A percentile compares a stretch with the other conserved stretches of the same genome.
These are phyloP conservation scores for Drechslerella dactyloides DNA, from an alignment of 2,329 filamentous ascomycete species.

Conservation along the genomic window DNA sequence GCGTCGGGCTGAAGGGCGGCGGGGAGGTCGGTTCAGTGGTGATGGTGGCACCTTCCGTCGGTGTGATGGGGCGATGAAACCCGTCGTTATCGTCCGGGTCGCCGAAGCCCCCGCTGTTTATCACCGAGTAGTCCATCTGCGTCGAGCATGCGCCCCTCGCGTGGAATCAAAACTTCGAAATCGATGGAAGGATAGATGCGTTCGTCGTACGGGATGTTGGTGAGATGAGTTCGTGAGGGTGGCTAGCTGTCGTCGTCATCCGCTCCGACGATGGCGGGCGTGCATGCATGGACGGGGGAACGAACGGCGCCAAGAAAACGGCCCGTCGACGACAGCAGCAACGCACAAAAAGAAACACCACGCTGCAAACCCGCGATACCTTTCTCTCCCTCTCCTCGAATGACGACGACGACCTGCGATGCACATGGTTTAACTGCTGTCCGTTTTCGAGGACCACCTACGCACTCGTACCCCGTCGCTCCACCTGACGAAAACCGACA, in stretches of 20 bases:
- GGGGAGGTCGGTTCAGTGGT: constrained; percentile 33
- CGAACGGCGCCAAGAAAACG: background rate
- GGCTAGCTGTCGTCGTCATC: too few relatives aligned
- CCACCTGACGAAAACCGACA: too few relatives aligned
- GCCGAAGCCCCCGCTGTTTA: constrained; percentile 40
- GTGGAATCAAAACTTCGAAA: background rate
- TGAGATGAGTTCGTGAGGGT: too few relatives aligned
- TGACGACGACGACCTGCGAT: constrained; percentile 16
- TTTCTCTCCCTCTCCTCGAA: background rate
- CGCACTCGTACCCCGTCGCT: too few relatives aligned
- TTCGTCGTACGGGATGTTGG: too few relatives aligned
- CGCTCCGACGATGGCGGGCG: too few relatives aligned
- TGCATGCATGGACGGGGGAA: too few relatives aligned
- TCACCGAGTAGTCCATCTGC: constrained; percentile 46
- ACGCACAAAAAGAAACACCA: too few relatives aligned
- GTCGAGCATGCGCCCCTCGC: background rate
- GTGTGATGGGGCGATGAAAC: constrained; percentile 42
- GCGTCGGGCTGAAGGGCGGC: constrained; percentile 38
- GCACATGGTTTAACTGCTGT: too few relatives aligned
- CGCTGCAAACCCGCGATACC: too few relatives aligned
- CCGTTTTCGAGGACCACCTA: too few relatives aligned
- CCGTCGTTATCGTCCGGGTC: constrained; percentile 42
- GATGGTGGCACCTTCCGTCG: constrained; percentile 14
- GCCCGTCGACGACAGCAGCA: background rate
- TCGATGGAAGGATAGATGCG: background rate